Evolutionary conservation across 2,329 filamentous ascomycete genomes (phyloP).

Genomic region (Mariannaea elegans): DNA sequence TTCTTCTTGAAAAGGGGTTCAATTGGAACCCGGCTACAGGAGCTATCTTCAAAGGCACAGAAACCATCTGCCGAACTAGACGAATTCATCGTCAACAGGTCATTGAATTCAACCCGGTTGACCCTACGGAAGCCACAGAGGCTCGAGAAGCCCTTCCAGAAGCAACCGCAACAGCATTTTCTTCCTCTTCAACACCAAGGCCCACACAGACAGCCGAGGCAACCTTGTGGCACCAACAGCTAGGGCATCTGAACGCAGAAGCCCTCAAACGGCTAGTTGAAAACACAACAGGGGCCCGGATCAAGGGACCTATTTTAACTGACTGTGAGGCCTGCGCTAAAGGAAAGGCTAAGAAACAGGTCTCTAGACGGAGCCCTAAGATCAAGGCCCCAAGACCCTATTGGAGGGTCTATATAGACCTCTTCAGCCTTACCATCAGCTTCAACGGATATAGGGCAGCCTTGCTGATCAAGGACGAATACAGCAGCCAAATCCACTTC

Average conservation of each 20-base stretch:
- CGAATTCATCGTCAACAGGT: background rate
- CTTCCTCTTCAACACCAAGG: background rate
- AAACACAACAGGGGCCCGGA: background rate
- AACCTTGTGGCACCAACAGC: background rate
- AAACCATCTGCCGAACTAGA: background rate
- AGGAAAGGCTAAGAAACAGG: no score
- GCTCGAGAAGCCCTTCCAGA: background rate
- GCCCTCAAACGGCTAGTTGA: background rate
- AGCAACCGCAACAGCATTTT: background rate
- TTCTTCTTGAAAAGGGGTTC: constrained; percentile 10
- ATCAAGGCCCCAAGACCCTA: no score
- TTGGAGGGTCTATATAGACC: background rate
- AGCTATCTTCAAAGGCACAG: background rate
- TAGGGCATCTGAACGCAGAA: background rate
- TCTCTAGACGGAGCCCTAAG: background rate
- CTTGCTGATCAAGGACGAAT: constrained; percentile 5
- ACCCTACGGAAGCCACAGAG: background rate
- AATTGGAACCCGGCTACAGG: constrained; percentile 3
- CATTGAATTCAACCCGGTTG: constrained; percentile 1
- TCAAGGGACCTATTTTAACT: background rate
- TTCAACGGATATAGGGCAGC: constrained; percentile 3
- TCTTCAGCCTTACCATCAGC: constrained; percentile 5
- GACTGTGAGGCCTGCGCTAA: no score
- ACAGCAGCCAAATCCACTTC: background rate
- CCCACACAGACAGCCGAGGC: background rate